These are phyloP conservation scores for Trametes villosa DNA, from an alignment of 768 basidiomycete species.

Conservation along the genomic window DNA sequence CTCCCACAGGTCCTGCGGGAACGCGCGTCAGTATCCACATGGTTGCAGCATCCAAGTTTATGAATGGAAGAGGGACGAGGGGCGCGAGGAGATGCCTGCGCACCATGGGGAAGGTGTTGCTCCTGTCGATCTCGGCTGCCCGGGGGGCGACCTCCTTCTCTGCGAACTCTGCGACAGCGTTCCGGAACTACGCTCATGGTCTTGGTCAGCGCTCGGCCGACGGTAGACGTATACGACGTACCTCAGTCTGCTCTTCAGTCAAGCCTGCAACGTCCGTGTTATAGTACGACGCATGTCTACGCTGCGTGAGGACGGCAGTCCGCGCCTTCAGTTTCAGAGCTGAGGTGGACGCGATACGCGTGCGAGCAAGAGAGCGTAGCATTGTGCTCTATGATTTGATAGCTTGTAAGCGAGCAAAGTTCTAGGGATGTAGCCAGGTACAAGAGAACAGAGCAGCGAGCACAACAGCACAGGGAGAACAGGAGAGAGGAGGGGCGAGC, in stretches of 20 bases:
- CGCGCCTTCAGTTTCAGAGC: not conserved
- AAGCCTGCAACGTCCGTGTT: constrained; percentile 76
- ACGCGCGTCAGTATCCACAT: not conserved
- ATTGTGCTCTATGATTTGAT: too few species aligned
- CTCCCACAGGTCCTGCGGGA: constrained; percentile 75
- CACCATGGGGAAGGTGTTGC: constrained; percentile 80
- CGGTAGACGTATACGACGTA: constrained; percentile 35
- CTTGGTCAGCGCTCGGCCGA: too few species aligned
- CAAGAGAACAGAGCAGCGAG: too few species aligned
- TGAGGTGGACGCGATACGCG: not conserved
- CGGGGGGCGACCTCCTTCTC: constrained; percentile 83
- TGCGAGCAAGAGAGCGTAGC: constrained; percentile 12
- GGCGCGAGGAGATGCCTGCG: too few species aligned
- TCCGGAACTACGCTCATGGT: constrained; percentile 67
- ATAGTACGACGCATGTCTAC: constrained; percentile 59
- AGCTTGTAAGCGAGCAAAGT: too few species aligned
- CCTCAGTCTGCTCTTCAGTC: constrained; percentile 81
- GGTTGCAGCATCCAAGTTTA: not conserved
- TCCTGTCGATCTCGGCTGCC: constrained; percentile 85
- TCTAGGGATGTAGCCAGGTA: too few species aligned
- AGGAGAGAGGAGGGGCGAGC: too few species aligned
- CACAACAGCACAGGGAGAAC: too few species aligned
- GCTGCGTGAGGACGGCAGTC: constrained; percentile 3
- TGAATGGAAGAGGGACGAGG: not conserved
- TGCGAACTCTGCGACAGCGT: constrained; percentile 79